Evolutionary conservation across 495 filamentous ascomycete genomes (phyloP), one percentile per base, ranked within the genome.

Genomic region (Daldinia concentrica): DNA sequence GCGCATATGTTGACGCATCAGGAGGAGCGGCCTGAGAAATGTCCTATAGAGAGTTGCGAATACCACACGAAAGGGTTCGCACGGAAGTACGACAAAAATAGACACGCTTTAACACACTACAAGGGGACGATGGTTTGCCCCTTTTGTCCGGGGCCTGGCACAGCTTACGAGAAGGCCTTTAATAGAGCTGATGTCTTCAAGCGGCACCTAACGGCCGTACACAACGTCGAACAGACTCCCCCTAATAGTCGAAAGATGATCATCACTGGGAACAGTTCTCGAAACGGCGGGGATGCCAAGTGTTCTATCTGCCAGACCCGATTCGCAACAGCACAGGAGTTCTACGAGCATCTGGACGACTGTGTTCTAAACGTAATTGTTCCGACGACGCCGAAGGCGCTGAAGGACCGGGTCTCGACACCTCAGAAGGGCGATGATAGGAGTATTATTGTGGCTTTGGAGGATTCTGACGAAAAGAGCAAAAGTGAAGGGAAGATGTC

Each of bases 111-210:
- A 60, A 99, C 96, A 26, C 95, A 99, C 76, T 99, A 99, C 86
- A 98, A 98, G 82, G 96, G 96, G 8, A 98, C 93, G 30, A 98
- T 99, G 96, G 94, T 99, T 27, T 99, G 95, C 80, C 94, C 94
- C 36, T 99, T 99, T 84, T 99, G 95, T 75, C 94, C 95, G 0
- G 94, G 94, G 4, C 91, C 92, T 26, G 96, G 96, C 14, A 97
- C 94, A 1, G 88, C 95, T 22, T 92, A 91, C 0, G 95, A 99
- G 81, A 99, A 99, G 86, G 96, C 93, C 73, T 99, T 99, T 80
- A 99, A 99, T 82, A 90, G 95, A 30, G 94, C 96, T 54, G 95
- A 99, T 76, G 96, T 99, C 56, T 99, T 99, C 87, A 99, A 98
- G 86, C 87, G 95, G 56, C 95, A 99, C 81, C 79, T 99, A 75